Base-by-base conservation (phyloP, 495 filamentous ascomycete species). In the Pyrenula aspistea region DNA sequence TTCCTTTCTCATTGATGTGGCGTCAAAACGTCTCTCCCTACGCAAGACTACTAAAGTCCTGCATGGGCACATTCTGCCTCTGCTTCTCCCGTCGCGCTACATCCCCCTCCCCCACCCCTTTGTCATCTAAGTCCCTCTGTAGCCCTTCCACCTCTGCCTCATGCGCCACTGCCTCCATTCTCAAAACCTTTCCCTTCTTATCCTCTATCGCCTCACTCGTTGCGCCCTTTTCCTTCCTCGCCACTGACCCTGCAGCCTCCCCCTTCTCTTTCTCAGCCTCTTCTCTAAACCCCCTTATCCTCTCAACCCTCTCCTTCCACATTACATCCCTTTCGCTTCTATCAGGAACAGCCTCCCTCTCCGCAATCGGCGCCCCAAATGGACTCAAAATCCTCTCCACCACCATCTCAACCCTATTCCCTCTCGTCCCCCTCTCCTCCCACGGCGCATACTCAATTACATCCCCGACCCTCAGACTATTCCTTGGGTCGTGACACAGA, bases 341-440 rank as follows among this genome's bases (percentile, higher is more conserved):
- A 1, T 77, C 81, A 60, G 83, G 74, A 1, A 94, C 71, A 15
- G 84, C 70, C 24, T 85, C 80, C 10, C 89, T 77, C 20, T 77
- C 76, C 22, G 79, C 71, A 60, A 88, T 77, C 2, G 79, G 77
- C 10, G 70, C 63, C 8, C 83, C 87, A 57, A 86, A 88, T 24
- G 83, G 88, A 49, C 86, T 82, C 59, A 94, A 74, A 62, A 94
- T 91, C 55, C 77, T 68, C 66, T 86, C 84, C 22, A 93, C 84
- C 25, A 92, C 85, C 67, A 91, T 87, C 24, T 78, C 83, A 59
- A 91, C 88, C 55, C 31, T 15, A 42, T 42, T 42, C 31, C 31
- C 31, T 15, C 68, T 65, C 55, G 83, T 83, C 59, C 78, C 79
- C 57, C 77, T 77, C 15, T 83, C 80, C 64, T 72, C 83, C 49